These are phyloP conservation scores for Exophiala xenobiotica DNA, from an alignment of 2,329 filamentous ascomycete genomes.

Conservation along the genomic window DNA sequence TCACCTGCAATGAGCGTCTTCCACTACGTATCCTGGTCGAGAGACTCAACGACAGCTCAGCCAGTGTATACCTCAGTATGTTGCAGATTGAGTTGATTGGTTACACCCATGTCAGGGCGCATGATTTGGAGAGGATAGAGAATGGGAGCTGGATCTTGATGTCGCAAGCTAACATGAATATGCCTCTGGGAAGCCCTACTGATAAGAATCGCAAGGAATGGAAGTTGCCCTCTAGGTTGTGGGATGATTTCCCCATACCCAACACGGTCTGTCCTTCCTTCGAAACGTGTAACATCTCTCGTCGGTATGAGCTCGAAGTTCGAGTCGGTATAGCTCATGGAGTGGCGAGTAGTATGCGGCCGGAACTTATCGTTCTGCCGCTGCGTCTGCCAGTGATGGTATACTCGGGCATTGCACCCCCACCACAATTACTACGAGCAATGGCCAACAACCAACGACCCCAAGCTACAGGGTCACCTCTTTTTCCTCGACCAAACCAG, in stretches of 20 bases:
- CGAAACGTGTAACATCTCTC: conserved; percentile 79
- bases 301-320: conserved; percentile 80
- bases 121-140: conserved; percentile 71
- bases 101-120: conserved; percentile 74
- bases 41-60: conserved; percentile 67
- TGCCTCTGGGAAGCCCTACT: conserved; percentile 62
- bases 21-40: conserved; percentile 78
- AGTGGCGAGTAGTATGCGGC: conserved; percentile 52
- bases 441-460: conserved; percentile 32
- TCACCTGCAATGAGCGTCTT: conserved; percentile 84
- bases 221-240: conserved; percentile 64
- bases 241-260: conserved; percentile 71
- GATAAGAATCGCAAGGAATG: conserved; percentile 66
- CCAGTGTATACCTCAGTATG: conserved; percentile 71
- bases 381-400: conserved; percentile 77
- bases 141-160: conserved; percentile 72
- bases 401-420: conserved; percentile 84
- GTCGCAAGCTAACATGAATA: conserved; percentile 67
- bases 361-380: conserved; percentile 76
- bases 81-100: conserved; percentile 81
- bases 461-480: conserved; percentile 26
- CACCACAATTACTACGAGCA: conserved; percentile 66
- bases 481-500: conserved; percentile 11
- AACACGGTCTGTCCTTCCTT: conserved; percentile 87
- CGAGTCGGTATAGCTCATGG: conserved; percentile 76